phyloP scores from a whole-genome alignment of 2,329 filamentous ascomycete genomes.

The Claviceps purpurea region DNA sequence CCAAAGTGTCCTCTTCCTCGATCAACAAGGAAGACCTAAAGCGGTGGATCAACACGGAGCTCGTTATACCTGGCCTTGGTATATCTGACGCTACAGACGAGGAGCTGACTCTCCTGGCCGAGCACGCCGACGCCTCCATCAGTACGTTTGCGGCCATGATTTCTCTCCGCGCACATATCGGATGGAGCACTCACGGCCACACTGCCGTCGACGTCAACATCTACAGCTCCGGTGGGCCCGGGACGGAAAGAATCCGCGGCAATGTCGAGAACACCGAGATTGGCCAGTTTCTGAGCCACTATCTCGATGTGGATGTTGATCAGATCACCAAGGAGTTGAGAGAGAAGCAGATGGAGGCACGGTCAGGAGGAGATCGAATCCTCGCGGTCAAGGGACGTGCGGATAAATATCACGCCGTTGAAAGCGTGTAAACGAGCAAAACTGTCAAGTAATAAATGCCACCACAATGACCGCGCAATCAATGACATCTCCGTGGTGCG shows the following conservation, averaged over 20 bases:
- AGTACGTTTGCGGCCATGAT: conserved; percentile 69
- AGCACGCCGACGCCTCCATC: conserved; percentile 39
- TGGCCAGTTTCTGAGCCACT: conserved; percentile 66
- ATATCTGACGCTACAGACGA: conserved; percentile 57
- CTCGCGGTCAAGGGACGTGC: neutral
- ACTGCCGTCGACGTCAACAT: conserved; percentile 93
- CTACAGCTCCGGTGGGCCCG: conserved; percentile 62
- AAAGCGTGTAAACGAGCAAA: too few relatives aligned
- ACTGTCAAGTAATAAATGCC: too few relatives aligned
- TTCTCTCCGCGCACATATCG: conserved; percentile 74
- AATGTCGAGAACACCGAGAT: conserved; percentile 95
- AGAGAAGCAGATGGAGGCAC: conserved; percentile 36
- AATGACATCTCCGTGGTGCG: too few relatives aligned
- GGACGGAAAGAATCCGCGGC: conserved; percentile 53
- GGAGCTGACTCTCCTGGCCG: conserved; percentile 56
- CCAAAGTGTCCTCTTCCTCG: neutral
- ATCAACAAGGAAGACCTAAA: conserved; percentile 28
- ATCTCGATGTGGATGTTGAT: conserved; percentile 68
- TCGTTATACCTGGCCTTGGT: conserved; percentile 60
- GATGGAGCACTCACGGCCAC: conserved; percentile 92
- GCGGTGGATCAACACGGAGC: conserved; percentile 52
- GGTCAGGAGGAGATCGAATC: neutral
- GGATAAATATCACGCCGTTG: conserved; percentile 2
- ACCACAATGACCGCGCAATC: too few relatives aligned
- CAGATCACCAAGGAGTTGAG: conserved; percentile 63